Conservation (phyloP, 164 flowering plant species). For the Platanus orientalis region DNA sequence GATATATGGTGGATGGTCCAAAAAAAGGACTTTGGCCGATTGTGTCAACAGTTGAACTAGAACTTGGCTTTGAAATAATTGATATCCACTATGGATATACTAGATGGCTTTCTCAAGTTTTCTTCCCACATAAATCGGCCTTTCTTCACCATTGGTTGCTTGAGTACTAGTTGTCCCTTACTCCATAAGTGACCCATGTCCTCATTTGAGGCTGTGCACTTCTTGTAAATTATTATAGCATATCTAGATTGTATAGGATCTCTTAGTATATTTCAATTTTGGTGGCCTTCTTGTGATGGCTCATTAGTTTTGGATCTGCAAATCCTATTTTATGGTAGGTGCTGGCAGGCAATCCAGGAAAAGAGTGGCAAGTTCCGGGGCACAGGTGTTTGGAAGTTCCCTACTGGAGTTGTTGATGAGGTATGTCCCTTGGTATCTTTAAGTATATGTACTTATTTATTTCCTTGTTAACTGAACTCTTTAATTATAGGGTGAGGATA, state of each 20-base stretch:
- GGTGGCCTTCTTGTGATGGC: constrained; percentile 6
- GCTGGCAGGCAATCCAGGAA: constrained; percentile 35
- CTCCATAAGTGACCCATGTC: too few relatives aligned
- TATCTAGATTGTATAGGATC: not conserved
- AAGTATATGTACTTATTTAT: not conserved
- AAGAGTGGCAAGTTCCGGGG: too few relatives aligned
- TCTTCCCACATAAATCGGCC: too few relatives aligned
- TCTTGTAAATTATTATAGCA: not conserved
- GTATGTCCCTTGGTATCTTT: constrained; percentile 15
- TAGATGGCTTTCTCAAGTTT: too few relatives aligned
- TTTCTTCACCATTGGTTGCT: too few relatives aligned
- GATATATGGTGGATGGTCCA: not conserved
- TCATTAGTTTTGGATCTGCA: too few relatives aligned
- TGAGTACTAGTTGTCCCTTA: too few relatives aligned
- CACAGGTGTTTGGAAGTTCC: too few relatives aligned
- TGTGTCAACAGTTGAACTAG: not conserved
- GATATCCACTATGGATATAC: too few relatives aligned
- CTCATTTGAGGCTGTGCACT: not conserved
- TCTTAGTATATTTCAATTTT: constrained; percentile 2
- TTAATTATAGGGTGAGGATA: constrained; percentile 40
- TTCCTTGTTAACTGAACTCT: constrained; percentile 5
- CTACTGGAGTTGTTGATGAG: too few relatives aligned
- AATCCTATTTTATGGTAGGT: constrained; percentile 21
- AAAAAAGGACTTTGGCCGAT: not conserved
- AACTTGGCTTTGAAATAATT: too few relatives aligned